A percentile compares a stretch with the other conserved stretches of the same genome.
phyloP scores from a whole-genome alignment of 2,329 filamentous ascomycete species.

The Botrytis pseudocinerea region DNA sequence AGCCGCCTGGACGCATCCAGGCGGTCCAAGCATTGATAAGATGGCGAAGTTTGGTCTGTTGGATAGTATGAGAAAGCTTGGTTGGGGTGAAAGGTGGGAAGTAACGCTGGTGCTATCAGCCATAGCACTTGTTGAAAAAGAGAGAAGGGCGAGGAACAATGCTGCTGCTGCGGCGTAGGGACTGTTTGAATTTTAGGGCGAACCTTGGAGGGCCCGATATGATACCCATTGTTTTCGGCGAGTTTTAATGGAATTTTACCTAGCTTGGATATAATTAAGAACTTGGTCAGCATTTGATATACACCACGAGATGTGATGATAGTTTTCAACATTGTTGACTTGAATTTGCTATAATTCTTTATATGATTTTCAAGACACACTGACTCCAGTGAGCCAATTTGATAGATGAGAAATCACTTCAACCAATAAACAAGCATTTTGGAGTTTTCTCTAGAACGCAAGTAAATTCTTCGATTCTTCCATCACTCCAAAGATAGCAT shows the following conservation, averaged over 20 bases:
- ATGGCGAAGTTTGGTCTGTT: conserved; percentile 16
- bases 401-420: no score
- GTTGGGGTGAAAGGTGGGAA: conserved; percentile 22
- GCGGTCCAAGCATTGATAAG: background rate
- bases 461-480: background rate
- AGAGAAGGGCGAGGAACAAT: background rate
- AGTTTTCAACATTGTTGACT: background rate
- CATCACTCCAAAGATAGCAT: background rate
- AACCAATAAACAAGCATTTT: background rate
- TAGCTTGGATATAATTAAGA: background rate
- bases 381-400: background rate
- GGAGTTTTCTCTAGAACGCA: background rate
- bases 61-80: conserved; percentile 7
- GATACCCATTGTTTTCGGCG: background rate
- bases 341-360: background rate
- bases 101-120: conserved; percentile 14
- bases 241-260: background rate
- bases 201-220: background rate
- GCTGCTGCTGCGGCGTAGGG: background rate
- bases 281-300: background rate
- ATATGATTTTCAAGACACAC: background rate
- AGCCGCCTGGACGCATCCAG: conserved; percentile 6
- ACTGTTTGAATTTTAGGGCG: background rate
- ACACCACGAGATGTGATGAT: background rate
- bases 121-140: conserved; percentile 11